Conservation (phyloP, 202 grass and related monocot species). For the Sporobolus alterniflorus region DNA sequence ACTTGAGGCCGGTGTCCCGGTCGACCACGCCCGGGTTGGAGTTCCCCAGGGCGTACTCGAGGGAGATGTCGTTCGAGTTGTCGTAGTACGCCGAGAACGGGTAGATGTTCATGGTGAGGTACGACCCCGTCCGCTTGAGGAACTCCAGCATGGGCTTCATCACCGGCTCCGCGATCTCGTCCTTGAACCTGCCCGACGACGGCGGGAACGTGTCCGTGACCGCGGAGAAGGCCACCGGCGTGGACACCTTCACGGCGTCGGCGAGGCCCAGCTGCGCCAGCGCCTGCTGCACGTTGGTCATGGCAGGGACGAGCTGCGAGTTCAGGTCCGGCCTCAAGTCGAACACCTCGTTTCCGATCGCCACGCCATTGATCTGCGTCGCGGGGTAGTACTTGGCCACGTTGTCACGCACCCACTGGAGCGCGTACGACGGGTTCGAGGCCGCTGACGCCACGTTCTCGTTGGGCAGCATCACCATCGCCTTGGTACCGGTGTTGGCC, state of each 20-base stretch:
- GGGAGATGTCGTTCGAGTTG: slow-evolving; percentile 25
- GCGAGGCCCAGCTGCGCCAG: slow-evolving; percentile 42
- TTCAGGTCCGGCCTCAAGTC: slow-evolving; percentile 12
- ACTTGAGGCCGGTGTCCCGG: slow-evolving; percentile 4
- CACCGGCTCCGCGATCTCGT: slow-evolving; percentile 49
- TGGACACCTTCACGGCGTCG: slow-evolving; percentile 63
- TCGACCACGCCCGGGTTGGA: slow-evolving; percentile 36
- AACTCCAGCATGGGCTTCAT: slow-evolving; percentile 62
- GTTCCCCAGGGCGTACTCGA: slow-evolving; percentile 41
- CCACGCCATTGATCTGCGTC: slow-evolving; percentile 51
- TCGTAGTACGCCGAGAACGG: slow-evolving; percentile 58
- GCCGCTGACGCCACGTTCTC: slow-evolving; percentile 37
- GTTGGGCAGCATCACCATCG: slow-evolving; percentile 64
- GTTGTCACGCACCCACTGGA: slow-evolving; percentile 37
- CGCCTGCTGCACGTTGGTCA: slow-evolving; percentile 55
- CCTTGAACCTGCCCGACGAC: slow-evolving; percentile 34
- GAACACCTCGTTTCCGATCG: slow-evolving; percentile 90
- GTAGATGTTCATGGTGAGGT: slow-evolving; percentile 71
- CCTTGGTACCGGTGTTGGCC: slow-evolving; percentile 54
- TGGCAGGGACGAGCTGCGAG: slow-evolving; percentile 43
- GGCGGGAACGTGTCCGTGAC: slow-evolving; percentile 56
- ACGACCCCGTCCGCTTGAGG: slow-evolving; percentile 37
- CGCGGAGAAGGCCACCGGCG: slow-evolving; percentile 48
- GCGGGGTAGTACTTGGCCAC: slow-evolving; percentile 44
- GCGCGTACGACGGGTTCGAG: neutral